Conservation (phyloP, 768 basidiomycete species). For the Boletus pseudo-olivaceus region DNA sequence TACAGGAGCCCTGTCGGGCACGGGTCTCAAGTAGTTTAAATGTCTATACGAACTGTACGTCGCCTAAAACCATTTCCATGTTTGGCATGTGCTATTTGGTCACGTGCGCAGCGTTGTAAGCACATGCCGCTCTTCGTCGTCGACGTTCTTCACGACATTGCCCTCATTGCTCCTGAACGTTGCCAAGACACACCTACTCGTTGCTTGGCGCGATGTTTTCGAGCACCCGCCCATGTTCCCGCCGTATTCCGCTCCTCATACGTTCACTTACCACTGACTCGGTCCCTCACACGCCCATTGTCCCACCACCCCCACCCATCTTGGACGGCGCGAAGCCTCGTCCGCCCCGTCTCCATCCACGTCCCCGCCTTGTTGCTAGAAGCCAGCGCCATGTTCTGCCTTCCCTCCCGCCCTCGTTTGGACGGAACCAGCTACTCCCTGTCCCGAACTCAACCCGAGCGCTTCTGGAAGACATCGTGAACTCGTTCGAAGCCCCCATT, state of each 20-base stretch:
- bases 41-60: slow-evolving; percentile 4
- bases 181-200: slow-evolving; percentile 9
- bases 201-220: slow-evolving; percentile 24
- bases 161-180: slow-evolving; percentile 5
- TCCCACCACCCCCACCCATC: slow-evolving; percentile 30
- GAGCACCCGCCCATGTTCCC: slow-evolving; percentile 11
- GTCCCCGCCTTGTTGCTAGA: slow-evolving; percentile 35
- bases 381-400: slow-evolving; percentile 39
- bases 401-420: slow-evolving; percentile 66
- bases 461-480: slow-evolving; percentile 75
- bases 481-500: slow-evolving; percentile 82
- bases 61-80: not conserved
- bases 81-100: not conserved
- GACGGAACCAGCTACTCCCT: slow-evolving; percentile 75
- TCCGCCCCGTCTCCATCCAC: slow-evolving; percentile 39
- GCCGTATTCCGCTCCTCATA: slow-evolving; percentile 14
- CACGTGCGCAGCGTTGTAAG: slow-evolving; percentile 9
- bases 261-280: slow-evolving; percentile 30
- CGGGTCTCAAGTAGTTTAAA: slow-evolving; percentile 1
- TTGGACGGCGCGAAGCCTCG: slow-evolving; percentile 28
- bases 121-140: not conserved
- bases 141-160: not conserved
- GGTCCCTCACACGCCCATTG: slow-evolving; percentile 22
- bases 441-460: slow-evolving; percentile 79
- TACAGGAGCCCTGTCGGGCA: slow-evolving; percentile 15